These are phyloP conservation scores for Prunus padus DNA, from an alignment of 306 rosid genomes.

Conservation along the genomic window DNA sequence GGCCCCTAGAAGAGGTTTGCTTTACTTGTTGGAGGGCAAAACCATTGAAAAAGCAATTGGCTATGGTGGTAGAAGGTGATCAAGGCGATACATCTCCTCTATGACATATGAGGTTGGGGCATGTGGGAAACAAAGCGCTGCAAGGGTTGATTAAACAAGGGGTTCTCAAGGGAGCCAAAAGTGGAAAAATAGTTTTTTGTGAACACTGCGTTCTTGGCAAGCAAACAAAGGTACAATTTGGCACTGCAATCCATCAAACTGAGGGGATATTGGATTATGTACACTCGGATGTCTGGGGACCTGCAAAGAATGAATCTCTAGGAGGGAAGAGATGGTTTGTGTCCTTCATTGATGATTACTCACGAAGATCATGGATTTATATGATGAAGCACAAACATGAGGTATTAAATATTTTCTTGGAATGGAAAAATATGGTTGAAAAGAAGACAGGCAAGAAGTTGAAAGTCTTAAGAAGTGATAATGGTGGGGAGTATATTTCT, in stretches of 20 bases:
- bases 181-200: not conserved
- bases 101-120: constrained; percentile 1
- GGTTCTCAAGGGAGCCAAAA: not conserved
- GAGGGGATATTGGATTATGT: no score
- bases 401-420: not conserved
- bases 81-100: not conserved
- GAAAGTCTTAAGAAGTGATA: not conserved
- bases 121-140: not conserved
- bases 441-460: no score
- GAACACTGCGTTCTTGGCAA: not conserved
- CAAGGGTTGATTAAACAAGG: not conserved
- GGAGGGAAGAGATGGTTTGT: no score
- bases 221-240: not conserved
- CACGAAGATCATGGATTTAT: not conserved
- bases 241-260: no score
- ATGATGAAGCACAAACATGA: not conserved
- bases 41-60: not conserved
- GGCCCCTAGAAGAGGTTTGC: not conserved
- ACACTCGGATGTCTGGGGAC: no score
- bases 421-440: not conserved
- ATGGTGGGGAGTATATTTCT: no score
- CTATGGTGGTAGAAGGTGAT: no score
- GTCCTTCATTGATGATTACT: not conserved
- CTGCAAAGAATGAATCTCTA: no score
- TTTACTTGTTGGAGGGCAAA: no score